Percentiles rank a stretch among this genome's conserved stretches.
phyloP scores from a whole-genome alignment of 345 rosid genomes.

The Diplotaxis tenuifolia region DNA sequence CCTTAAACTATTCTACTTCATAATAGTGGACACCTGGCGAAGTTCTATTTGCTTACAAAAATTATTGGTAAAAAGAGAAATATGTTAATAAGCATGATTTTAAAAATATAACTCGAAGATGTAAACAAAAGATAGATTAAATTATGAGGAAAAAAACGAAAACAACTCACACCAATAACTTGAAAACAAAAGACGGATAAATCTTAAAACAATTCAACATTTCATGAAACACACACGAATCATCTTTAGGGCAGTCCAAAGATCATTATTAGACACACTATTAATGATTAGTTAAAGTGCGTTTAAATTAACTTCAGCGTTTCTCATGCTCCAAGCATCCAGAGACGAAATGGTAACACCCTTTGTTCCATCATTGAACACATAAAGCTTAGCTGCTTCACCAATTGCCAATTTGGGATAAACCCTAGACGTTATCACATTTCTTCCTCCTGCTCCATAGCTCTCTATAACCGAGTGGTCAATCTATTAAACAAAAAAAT shows the following conservation, averaged over 20 bases:
- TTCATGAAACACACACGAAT: background rate
- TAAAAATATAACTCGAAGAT: background rate
- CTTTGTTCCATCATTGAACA: slow-evolving; percentile 51
- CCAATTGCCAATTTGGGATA: slow-evolving; percentile 50
- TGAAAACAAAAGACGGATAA: background rate
- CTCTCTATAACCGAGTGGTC: slow-evolving; percentile 55
- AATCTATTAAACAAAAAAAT: slow-evolving; percentile 33
- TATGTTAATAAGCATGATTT: background rate
- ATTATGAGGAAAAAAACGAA: background rate
- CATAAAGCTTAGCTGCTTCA: slow-evolving; percentile 39
- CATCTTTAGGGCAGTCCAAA: background rate
- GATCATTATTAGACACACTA: background rate
- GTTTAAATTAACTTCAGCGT: slow-evolving; percentile 38
- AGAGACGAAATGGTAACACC: slow-evolving; percentile 42
- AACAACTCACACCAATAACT: background rate
- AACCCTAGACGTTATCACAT: slow-evolving; percentile 59
- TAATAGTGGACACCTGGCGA: background rate
- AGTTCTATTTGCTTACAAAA: background rate
- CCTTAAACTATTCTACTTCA: background rate
- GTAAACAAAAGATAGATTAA: too few species aligned
- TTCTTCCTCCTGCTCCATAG: slow-evolving; percentile 54
- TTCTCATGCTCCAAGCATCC: slow-evolving; percentile 67
- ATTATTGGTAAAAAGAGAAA: background rate
- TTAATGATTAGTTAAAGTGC: background rate
- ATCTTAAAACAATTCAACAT: background rate